Evolutionary conservation across 73 alveolate species (phyloP), one percentile per base, ranked within the genome.

Genomic region (Symbiodinium pilosum): DNA sequence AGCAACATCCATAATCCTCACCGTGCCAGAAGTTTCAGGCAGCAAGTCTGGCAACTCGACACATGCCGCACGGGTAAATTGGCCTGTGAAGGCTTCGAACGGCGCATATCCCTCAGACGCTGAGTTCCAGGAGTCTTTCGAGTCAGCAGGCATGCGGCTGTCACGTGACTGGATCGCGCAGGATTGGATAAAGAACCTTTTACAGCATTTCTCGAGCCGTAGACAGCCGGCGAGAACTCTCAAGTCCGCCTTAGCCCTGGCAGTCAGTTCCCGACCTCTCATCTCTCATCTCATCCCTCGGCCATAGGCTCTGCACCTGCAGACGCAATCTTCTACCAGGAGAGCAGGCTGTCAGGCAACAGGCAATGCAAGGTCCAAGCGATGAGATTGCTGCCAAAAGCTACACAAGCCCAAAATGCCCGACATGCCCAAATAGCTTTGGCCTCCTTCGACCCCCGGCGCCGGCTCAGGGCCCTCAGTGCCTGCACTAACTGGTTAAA

Each of bases 51-150:
- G 42, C n/a, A 86, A 18, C 20, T 14, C 81, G 28, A 5, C 83
- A 7, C 83, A 77, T 14, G 93, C 93, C 21, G 93, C 81, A 14
- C 73, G 83, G 51, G 93, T 43, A 83, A 86, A 86, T 38, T 86
- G 93, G 32, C 83, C 93, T 20, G 93, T 86, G 44, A 28, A 86
- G n/a, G 81, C 93, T 38, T 86, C 93, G n/a, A 86, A 86, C 52
- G 93, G 93, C n/a, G 83, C 81, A 51, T 86, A 86, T 52, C 16
- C 47, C 81, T 86, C 83, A 20, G 93, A 30, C 34, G 75, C 43
- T 83, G 20, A 14, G 93, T 86, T 44, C 93, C 93, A 86, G 77
- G 40, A 24, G 18, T 64, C 77, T 16, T 16, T 21, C 3, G 77
- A 18, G 16, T 64, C 77, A 3, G 40, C 38, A 26, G 77, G 32